Base-by-base conservation (phyloP, 2,329 filamentous ascomycete species). In the Paraconiothyrium sp. region DNA sequence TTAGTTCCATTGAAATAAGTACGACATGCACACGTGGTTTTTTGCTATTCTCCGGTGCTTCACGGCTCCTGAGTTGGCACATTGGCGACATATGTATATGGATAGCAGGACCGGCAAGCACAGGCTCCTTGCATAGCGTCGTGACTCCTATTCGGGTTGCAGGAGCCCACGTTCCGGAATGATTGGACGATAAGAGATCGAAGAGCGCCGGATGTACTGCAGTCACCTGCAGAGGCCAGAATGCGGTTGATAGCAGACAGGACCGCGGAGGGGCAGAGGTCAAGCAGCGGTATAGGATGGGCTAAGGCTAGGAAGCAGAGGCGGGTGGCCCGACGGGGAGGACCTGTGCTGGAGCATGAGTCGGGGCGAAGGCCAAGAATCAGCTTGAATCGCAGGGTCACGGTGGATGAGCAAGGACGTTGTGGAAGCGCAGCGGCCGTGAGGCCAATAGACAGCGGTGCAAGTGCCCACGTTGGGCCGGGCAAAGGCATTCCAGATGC, bases 91-190 rank as follows among this genome's bases (percentile, higher is more conserved):
- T 57, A 9, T 37, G 24, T 46, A 46, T 47, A 37, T 30, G 46
- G 52, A 30, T 47, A 37, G 44, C 54, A 44, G 30, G 30, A 13
- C 37, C 20, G 48, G 27, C 46, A 57, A 43, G 35, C 32, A 8
- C 34, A 57, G 39, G 57, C 35, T 54, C 43, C 54, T 54, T 57
- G 61, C 52, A 44, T 59, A 24, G 50, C 49, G 62, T 41, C 56
- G 65, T 61, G 58, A 65, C 58, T 48, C 50, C 47, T 46, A 46
- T 50, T 62, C 65, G 74, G 69, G 71, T 68, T 74, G 73, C 71
- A 24, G 22, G 71, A 60, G 72, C 57, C 72, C 76, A 78, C 76
- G 76, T 78, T 78, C 67, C 58, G 43, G 69, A 68, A 65, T 71
- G 74, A 78, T 78, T 78, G 76, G 76, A 61, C 67, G 68, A 69